A percentile compares a stretch with the other conserved stretches of the same genome.
Evolutionary conservation across 495 filamentous ascomycete species (phyloP).

Genomic region (Cudoniella acicularis): DNA sequence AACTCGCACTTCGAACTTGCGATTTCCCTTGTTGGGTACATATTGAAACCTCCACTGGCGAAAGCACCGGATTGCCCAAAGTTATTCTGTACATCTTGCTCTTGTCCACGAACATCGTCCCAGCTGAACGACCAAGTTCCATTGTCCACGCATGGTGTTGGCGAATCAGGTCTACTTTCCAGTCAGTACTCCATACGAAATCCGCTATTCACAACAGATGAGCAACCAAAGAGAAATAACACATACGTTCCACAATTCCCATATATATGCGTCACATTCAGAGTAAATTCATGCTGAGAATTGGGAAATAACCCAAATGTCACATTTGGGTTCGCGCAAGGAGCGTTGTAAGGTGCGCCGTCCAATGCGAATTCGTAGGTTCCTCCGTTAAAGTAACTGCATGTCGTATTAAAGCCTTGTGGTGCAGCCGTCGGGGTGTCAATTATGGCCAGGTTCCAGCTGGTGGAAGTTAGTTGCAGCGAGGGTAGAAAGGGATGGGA

Average conservation of each 20-base stretch:
- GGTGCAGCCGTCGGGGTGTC: slow-evolving; percentile 14
- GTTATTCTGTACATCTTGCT: slow-evolving; percentile 20
- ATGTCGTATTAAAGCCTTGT: slow-evolving; percentile 24
- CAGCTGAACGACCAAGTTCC: slow-evolving; percentile 19
- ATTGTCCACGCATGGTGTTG: slow-evolving; percentile 18
- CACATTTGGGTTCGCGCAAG: slow-evolving; percentile 15
- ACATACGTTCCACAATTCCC: background rate
- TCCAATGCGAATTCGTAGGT: slow-evolving; percentile 16
- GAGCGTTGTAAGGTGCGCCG: slow-evolving; percentile 8
- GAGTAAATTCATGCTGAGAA: background rate
- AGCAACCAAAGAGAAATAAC: background rate
- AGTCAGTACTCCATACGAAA: slow-evolving; percentile 4
- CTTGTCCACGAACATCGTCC: slow-evolving; percentile 18
- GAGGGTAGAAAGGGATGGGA: background rate
- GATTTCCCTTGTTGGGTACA: slow-evolving; percentile 16
- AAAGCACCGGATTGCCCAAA: slow-evolving; percentile 17
- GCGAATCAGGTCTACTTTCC: background rate
- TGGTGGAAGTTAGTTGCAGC: background rate
- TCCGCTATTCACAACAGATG: background rate
- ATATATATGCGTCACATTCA: slow-evolving; percentile 20
- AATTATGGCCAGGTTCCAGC: slow-evolving; percentile 16
- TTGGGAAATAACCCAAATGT: slow-evolving; percentile 19
- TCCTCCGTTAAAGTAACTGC: slow-evolving; percentile 3
- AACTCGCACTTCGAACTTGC: slow-evolving; percentile 19
- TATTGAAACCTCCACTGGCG: background rate